phyloP scores from a whole-genome alignment of 2,329 filamentous ascomycete species.

The Teratosphaeria pseudoeucalypti region DNA sequence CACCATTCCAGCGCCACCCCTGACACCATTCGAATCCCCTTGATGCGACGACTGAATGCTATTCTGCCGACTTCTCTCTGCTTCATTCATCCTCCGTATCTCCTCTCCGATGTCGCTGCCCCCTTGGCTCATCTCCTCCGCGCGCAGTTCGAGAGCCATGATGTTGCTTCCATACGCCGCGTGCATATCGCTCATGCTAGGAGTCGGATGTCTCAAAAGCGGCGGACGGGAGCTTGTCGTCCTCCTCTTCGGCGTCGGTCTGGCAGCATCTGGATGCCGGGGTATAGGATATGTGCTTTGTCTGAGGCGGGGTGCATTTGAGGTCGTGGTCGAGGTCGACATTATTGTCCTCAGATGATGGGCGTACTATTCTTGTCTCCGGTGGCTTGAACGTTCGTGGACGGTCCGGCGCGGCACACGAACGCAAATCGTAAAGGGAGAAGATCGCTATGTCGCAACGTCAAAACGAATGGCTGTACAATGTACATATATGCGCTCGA shows the following conservation, averaged over 20 bases:
- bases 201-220: slow-evolving; percentile 1
- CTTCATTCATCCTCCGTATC: slow-evolving; percentile 61
- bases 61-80: slow-evolving; percentile 11
- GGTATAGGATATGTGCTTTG: background rate
- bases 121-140: slow-evolving; percentile 62
- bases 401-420: background rate
- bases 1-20: slow-evolving; percentile 2
- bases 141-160: slow-evolving; percentile 62
- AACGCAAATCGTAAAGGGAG: background rate
- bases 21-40: slow-evolving; percentile 7
- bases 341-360: background rate
- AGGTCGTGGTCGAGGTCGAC: background rate
- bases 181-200: background rate
- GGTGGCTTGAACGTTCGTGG: background rate
- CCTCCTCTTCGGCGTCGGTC: background rate
- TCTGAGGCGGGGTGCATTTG: background rate
- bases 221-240: background rate
- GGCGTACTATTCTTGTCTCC: background rate
- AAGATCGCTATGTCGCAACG: background rate
- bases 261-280: background rate
- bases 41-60: slow-evolving; percentile 15
- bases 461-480: background rate
- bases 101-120: slow-evolving; percentile 66
- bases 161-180: slow-evolving; percentile 42
- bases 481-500: background rate